Conservation (phyloP, 176 grass and related monocot species). For the Musa acuminata region DNA sequence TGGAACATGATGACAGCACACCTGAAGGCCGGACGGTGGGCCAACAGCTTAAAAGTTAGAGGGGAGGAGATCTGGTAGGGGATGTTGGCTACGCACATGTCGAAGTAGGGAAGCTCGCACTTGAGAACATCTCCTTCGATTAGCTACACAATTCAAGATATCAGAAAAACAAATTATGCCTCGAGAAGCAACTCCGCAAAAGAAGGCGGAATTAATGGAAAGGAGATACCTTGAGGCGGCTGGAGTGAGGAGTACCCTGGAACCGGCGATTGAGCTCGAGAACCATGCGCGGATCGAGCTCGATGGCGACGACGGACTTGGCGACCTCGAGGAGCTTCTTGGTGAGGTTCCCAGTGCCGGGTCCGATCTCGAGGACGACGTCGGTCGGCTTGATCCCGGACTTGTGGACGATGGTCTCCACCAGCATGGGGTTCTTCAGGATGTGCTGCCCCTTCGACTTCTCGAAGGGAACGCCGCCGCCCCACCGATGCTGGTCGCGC, state of each 20-base stretch:
- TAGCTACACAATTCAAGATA: slow-evolving; percentile 34
- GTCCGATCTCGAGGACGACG: slow-evolving; percentile 83
- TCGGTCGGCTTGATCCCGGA: slow-evolving; percentile 78
- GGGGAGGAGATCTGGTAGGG: slow-evolving; percentile 88
- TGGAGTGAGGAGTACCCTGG: slow-evolving; percentile 53
- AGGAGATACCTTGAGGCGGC: slow-evolving; percentile 50
- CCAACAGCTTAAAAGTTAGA: slow-evolving; percentile 78
- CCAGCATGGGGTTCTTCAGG: slow-evolving; percentile 63
- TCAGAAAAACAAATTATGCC: neutral
- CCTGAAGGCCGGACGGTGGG: slow-evolving; percentile 69
- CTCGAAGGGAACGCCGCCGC: slow-evolving; percentile 72
- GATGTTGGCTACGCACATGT: slow-evolving; percentile 95
- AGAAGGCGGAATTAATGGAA: neutral
- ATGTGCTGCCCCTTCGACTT: slow-evolving; percentile 98
- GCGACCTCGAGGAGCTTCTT: slow-evolving; percentile 71
- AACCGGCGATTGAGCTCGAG: slow-evolving; percentile 72
- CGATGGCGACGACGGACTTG: slow-evolving; percentile 76
- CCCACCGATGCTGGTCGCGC: slow-evolving; percentile 24
- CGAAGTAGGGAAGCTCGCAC: slow-evolving; percentile 88
- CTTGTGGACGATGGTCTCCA: slow-evolving; percentile 75
- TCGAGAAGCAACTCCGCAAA: neutral
- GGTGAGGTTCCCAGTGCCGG: slow-evolving; percentile 81
- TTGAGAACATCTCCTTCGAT: slow-evolving; percentile 96
- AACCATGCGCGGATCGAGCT: slow-evolving; percentile 90
- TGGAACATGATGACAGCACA: slow-evolving; percentile 99